phyloP scores from a whole-genome alignment of 1,139 yeast genomes.

The Pichia sp. region DNA sequence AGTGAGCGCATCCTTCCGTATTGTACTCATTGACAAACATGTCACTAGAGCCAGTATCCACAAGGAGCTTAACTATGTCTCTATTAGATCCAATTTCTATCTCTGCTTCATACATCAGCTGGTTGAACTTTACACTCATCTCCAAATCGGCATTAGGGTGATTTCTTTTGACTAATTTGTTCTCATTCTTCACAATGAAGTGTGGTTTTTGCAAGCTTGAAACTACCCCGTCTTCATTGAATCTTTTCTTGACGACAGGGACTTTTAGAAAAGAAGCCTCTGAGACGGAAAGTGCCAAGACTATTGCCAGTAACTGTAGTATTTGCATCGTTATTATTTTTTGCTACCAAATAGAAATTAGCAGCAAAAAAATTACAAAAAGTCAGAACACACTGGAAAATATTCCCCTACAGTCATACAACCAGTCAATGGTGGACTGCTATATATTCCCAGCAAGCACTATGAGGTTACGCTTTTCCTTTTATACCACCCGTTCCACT shows the following conservation, averaged over 20 bases:
- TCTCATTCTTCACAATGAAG: slow-evolving; percentile 1
- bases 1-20: slow-evolving; percentile 6
- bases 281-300: neutral
- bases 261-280: slow-evolving; percentile 1
- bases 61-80: slow-evolving; percentile 39
- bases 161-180: slow-evolving; percentile 6
- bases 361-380: too few relatives aligned
- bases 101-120: slow-evolving; percentile 32
- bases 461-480: too few relatives aligned
- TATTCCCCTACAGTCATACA: too few relatives aligned
- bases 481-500: too few relatives aligned
- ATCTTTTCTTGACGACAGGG: slow-evolving; percentile 2
- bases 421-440: too few relatives aligned
- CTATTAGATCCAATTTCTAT: slow-evolving; percentile 46
- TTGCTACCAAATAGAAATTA: too few relatives aligned
- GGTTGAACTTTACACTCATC: slow-evolving; percentile 25
- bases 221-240: neutral
- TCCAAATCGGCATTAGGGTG: slow-evolving; percentile 3
- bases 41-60: slow-evolving; percentile 63
- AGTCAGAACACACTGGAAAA: too few relatives aligned
- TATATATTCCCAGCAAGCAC: too few relatives aligned
- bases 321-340: too few relatives aligned
- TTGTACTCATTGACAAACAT: slow-evolving; percentile 38
- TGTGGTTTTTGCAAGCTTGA: neutral
- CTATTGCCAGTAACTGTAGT: neutral